Evolutionary conservation across 352 stramenopile genomes (phyloP).

Genomic region (Globisporangium heterothallicum): DNA sequence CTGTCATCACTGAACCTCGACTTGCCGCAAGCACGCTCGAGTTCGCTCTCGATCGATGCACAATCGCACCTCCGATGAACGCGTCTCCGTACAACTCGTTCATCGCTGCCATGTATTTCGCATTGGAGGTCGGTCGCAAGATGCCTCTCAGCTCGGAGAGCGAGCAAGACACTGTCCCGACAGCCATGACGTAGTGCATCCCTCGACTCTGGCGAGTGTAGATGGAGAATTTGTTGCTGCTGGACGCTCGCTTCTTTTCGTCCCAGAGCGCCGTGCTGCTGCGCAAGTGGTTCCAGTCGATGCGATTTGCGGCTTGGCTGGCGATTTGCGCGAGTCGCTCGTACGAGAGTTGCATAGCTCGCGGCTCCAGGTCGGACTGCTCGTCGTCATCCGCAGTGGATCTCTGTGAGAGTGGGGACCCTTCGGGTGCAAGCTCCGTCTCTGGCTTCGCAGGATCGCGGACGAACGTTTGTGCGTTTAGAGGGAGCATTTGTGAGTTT

Average conservation of each 20-base stretch:
- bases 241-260: slow-evolving; percentile 9
- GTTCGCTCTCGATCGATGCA: slow-evolving; percentile 3
- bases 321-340: slow-evolving; percentile 10
- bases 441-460: slow-evolving; percentile 1
- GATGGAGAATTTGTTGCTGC: slow-evolving; percentile 11
- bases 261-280: slow-evolving; percentile 17
- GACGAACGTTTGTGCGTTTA: no score
- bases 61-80: slow-evolving; percentile 16
- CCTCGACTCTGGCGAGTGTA: slow-evolving; percentile 17
- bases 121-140: slow-evolving; percentile 9
- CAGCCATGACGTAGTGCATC: slow-evolving; percentile 16
- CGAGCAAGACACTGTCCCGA: slow-evolving; percentile 14
- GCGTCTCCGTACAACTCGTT: slow-evolving; percentile 13
- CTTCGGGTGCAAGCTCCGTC: not conserved
- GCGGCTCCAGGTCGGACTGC: not conserved
- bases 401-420: slow-evolving; percentile 7
- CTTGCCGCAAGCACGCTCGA: not conserved
- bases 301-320: slow-evolving; percentile 4
- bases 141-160: slow-evolving; percentile 14
- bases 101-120: slow-evolving; percentile 11
- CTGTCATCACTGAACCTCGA: not conserved
- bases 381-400: slow-evolving; percentile 11
- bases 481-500: no score
- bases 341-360: slow-evolving; percentile 8
- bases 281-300: slow-evolving; percentile 16